Conservation (phyloP, 2,329 filamentous ascomycete genomes). For the Capronia coronata region DNA sequence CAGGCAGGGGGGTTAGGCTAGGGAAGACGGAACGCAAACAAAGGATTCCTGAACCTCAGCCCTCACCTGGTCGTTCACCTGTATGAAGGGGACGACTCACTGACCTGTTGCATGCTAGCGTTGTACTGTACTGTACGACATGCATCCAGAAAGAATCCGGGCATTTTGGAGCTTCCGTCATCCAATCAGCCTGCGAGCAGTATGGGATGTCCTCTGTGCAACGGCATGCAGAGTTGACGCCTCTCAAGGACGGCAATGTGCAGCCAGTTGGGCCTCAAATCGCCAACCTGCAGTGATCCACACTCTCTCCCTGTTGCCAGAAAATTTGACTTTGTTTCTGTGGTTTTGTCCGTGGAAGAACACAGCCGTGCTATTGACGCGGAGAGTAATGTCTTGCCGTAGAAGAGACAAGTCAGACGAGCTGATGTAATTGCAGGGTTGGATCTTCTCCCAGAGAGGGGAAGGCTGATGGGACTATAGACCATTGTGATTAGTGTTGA, state of each 20-base stretch:
- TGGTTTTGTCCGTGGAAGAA: constrained; percentile 8
- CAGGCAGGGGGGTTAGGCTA: constrained; percentile 23
- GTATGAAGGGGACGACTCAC: constrained; percentile 9
- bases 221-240: constrained; percentile 18
- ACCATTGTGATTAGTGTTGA: not conserved
- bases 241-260: constrained; percentile 17
- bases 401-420: not conserved
- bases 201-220: constrained; percentile 14
- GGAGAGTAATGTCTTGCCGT: constrained; percentile 6
- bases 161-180: constrained; percentile 7
- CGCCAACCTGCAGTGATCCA: constrained; percentile 23
- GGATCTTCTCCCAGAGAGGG: not conserved
- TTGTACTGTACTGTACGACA: constrained; percentile 21
- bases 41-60: constrained; percentile 21
- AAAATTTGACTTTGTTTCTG: constrained; percentile 17
- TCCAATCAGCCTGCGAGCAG: constrained; percentile 15
- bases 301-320: constrained; percentile 5
- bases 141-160: constrained; percentile 12
- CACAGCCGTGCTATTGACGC: constrained; percentile 6
- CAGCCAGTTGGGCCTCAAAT: constrained; percentile 20
- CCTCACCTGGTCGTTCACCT: constrained; percentile 11
- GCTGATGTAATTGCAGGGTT: not conserved
- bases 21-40: constrained; percentile 24
- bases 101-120: constrained; percentile 16
- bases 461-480: not conserved